Evolutionary conservation across 345 rosid genomes (phyloP).

Genomic region (Anastatica hierochuntica): DNA sequence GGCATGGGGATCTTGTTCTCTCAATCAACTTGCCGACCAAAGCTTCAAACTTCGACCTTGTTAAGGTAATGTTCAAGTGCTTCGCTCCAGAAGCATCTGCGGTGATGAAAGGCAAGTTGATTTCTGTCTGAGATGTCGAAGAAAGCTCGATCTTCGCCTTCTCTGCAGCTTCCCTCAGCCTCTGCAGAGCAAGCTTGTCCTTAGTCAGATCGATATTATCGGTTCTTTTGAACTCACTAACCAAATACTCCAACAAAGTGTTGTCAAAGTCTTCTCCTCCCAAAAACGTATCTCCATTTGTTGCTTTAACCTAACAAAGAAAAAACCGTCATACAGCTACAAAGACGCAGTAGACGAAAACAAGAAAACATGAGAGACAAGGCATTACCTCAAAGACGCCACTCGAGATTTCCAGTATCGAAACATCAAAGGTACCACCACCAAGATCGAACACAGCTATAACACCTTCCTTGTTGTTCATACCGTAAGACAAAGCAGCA

Average conservation of each 20-base stretch:
- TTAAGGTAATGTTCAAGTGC: constrained; percentile 70
- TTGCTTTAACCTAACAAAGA: constrained; percentile 69
- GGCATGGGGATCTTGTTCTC: constrained; percentile 62
- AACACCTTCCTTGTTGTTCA: constrained; percentile 86
- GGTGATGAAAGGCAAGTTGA: constrained; percentile 74
- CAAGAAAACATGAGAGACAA: too few species aligned
- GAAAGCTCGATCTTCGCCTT: constrained; percentile 87
- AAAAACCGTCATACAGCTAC: too few species aligned
- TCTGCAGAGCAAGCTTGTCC: constrained; percentile 78
- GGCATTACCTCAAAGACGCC: constrained; percentile 94
- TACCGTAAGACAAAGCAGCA: constrained; percentile 90
- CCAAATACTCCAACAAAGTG: constrained; percentile 61
- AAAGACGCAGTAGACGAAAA: too few species aligned
- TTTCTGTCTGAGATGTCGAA: constrained; percentile 76
- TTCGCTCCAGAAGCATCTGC: constrained; percentile 83
- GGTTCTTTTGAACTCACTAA: constrained; percentile 61
- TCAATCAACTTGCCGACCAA: constrained; percentile 70
- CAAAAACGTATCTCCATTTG: constrained; percentile 91
- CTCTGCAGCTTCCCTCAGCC: constrained; percentile 88
- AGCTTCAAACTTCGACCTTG: constrained; percentile 64
- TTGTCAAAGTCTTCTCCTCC: constrained; percentile 96
- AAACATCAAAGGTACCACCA: constrained; percentile 83
- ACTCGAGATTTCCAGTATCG: constrained; percentile 80
- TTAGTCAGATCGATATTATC: constrained; percentile 68
- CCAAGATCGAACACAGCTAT: too few species aligned